phyloP scores from a whole-genome alignment of 768 basidiomycete genomes.

The Lactarius deliciosus region DNA sequence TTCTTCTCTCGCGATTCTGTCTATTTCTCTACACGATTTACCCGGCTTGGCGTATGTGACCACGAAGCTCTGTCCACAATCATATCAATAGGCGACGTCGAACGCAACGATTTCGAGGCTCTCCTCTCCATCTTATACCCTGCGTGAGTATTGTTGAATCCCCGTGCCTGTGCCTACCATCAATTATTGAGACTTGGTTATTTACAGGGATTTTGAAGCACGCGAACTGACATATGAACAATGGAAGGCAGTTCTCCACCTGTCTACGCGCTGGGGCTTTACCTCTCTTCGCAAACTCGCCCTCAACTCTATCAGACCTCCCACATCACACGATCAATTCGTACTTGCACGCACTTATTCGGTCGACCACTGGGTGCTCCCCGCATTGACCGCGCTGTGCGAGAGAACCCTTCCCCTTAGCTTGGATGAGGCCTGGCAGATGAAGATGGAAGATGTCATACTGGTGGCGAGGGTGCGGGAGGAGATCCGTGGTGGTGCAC shows the following conservation, averaged over 20 bases:
- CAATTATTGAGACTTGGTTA: background rate
- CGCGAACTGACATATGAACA: constrained; percentile 11
- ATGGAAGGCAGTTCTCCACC: constrained; percentile 20
- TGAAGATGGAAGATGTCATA: constrained; percentile 7
- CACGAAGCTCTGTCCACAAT: constrained; percentile 18
- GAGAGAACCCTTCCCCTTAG: background rate
- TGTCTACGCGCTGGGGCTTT: constrained; percentile 23
- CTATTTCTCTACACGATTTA: constrained; percentile 22
- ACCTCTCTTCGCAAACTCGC: constrained; percentile 22
- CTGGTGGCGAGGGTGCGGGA: constrained; percentile 6
- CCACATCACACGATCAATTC: constrained; percentile 15
- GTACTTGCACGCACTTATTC: constrained; percentile 15
- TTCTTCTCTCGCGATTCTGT: constrained; percentile 27
- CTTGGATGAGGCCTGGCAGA: constrained; percentile 4
- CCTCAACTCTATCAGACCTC: constrained; percentile 2
- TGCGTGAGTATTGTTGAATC: constrained; percentile 11
- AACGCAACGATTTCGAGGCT: constrained; percentile 25
- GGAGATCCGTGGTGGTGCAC: constrained; percentile 1
- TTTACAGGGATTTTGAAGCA: background rate
- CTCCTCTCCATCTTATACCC: constrained; percentile 30
- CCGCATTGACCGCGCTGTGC: constrained; percentile 9
- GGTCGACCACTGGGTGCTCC: constrained; percentile 9
- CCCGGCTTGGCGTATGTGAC: constrained; percentile 14
- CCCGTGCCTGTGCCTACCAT: background rate
- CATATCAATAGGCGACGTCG: constrained; percentile 16